Conservation (phyloP, 2,329 filamentous ascomycete species). For the Diaporthe sp. region DNA sequence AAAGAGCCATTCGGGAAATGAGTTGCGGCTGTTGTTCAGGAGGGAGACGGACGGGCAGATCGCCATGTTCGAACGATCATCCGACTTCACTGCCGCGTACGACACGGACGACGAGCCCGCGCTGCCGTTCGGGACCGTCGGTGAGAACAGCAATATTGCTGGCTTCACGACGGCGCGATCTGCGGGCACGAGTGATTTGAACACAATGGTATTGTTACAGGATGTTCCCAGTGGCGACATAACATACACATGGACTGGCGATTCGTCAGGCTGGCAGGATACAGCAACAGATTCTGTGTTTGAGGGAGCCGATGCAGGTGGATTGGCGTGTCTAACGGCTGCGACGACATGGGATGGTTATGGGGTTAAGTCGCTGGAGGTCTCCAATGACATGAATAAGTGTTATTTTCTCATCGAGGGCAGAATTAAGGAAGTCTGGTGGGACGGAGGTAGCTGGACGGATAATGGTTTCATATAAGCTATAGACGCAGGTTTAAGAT, state of each 20-base stretch:
- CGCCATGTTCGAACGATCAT: not conserved
- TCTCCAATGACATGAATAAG: constrained; percentile 17
- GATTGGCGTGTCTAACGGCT: not conserved
- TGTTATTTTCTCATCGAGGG: not conserved
- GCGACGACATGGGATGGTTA: constrained; percentile 5
- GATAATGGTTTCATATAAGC: constrained; percentile 5
- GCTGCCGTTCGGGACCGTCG: constrained; percentile 3
- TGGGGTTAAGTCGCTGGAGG: constrained; percentile 13
- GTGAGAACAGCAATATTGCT: not conserved
- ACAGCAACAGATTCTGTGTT: constrained; percentile 3
- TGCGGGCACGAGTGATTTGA: not conserved
- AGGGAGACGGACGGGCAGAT: constrained; percentile 11
- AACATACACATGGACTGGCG: constrained; percentile 3
- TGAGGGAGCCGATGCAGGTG: not conserved
- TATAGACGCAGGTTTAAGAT: not conserved
- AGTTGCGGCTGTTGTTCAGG: constrained; percentile 18
- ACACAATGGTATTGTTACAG: constrained; percentile 1
- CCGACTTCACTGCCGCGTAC: not conserved
- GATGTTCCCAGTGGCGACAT: not conserved
- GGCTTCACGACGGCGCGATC: constrained; percentile 2
- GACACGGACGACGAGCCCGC: constrained; percentile 1
- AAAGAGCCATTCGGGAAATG: not conserved
- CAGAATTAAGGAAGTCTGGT: constrained; percentile 4
- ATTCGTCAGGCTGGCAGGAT: not conserved
- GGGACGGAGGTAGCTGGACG: not conserved